A percentile compares a stretch with the other conserved stretches of the same genome.
Conservation (phyloP, 2,329 filamentous ascomycete species). For the Microcera coccophila region DNA sequence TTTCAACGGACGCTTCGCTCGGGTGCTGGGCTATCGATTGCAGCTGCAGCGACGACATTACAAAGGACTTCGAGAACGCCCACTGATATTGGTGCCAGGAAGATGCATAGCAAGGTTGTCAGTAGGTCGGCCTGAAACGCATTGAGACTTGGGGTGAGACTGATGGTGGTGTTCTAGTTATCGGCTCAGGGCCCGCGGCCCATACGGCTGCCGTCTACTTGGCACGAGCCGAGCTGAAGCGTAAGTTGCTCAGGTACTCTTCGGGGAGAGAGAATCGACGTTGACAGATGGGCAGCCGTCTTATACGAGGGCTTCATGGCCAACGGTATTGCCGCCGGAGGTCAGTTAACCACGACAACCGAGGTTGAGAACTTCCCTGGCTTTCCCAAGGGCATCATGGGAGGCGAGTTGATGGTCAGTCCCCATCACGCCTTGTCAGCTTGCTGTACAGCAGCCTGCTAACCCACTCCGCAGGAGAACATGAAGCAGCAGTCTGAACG, state of each 20-base stretch:
- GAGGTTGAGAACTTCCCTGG: conserved; percentile 98
- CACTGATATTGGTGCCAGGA: conserved; percentile 44
- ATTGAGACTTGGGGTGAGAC: conserved; percentile 1
- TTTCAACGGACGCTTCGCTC: conserved; percentile 74
- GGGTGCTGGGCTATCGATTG: conserved; percentile 69
- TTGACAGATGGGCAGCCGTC: conserved; percentile 54
- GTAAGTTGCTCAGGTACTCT: conserved; percentile 38
- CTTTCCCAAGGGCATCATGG: conserved; percentile 85
- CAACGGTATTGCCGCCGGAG: conserved; percentile 91
- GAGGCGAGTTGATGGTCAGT: conserved; percentile 75
- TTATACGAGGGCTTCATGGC: conserved; percentile 98
- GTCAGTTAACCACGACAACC: conserved; percentile 96
- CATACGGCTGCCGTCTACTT: conserved; percentile 98
- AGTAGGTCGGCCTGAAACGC: conserved; percentile 54
- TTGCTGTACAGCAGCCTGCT: conserved; percentile 6
- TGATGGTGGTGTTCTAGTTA: conserved; percentile 47
- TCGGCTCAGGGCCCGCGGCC: conserved; percentile 93
- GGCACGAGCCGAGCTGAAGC: conserved; percentile 88
- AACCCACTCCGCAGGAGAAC: conserved; percentile 55
- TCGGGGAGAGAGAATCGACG: background rate
- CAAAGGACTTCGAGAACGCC: conserved; percentile 45
- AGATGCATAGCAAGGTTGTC: conserved; percentile 91
- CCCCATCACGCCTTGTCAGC: background rate
- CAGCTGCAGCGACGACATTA: conserved; percentile 61
- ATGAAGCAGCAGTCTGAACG: conserved; percentile 89